These are phyloP conservation scores for Ustilago nuda DNA, from an alignment of 1,284 basidiomycete genomes.

Conservation along the genomic window DNA sequence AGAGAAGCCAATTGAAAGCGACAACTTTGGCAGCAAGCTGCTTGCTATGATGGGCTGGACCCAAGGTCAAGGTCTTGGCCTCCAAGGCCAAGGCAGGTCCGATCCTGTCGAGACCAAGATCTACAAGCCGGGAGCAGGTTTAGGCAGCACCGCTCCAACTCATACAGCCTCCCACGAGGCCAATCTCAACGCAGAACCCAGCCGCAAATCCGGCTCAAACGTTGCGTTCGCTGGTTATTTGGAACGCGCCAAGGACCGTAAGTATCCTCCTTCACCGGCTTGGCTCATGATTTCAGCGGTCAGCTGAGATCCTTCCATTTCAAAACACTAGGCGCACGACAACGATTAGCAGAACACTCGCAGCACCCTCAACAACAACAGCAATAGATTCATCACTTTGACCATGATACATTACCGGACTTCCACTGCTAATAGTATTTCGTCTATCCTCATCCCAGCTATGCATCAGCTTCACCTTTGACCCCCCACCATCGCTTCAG, in stretches of 20 bases:
- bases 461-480: slow-evolving; percentile 6
- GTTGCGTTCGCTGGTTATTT: slow-evolving; percentile 32
- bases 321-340: slow-evolving; percentile 15
- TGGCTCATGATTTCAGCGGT: background rate
- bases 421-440: slow-evolving; percentile 4
- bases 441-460: background rate
- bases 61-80: slow-evolving; percentile 41
- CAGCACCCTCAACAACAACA: background rate
- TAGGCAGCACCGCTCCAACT: slow-evolving; percentile 31
- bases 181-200: background rate
- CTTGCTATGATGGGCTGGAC: slow-evolving; percentile 54
- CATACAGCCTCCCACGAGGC: slow-evolving; percentile 4
- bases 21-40: slow-evolving; percentile 48
- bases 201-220: background rate
- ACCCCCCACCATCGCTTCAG: background rate
- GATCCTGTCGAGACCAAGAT: slow-evolving; percentile 46
- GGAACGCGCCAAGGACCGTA: slow-evolving; percentile 32
- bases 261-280: slow-evolving; percentile 1
- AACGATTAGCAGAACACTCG: slow-evolving; percentile 27
- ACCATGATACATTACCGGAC: background rate
- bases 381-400: background rate
- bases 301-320: background rate
- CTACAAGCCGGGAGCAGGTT: slow-evolving; percentile 43
- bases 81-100: slow-evolving; percentile 24
- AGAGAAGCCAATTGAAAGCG: slow-evolving; percentile 38